Evolutionary conservation across 1,139 yeast species (phyloP), one percentile per base, ranked within the genome.

Genomic region (Yamadazyma songkhlaensis): DNA sequence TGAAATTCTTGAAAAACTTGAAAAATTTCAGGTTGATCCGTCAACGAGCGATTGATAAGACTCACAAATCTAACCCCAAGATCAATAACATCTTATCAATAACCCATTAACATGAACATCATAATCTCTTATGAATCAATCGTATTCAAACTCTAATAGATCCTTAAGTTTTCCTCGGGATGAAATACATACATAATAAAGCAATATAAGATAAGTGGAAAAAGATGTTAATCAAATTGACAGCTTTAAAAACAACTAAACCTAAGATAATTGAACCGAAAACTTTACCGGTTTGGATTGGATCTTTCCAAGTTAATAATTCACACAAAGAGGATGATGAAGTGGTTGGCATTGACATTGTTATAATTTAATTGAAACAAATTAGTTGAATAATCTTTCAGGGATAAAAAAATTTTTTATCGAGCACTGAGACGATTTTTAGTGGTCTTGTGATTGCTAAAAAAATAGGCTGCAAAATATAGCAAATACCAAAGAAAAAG

Each of bases 221-320:
- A 54, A 84, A 67, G 46, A 84, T 66, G 47, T 86, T 80, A 54
- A 86, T 59, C 51, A 88, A 62, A 60, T 86, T 81, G 53, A 87
- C 80, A 45, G 74, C 78, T 61, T 87, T 84, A 55, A 87, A 59
- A 27, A 84, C 65, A 43, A 84, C 53, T 55, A 90, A 70, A 17
- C 74, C 67, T 26, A 72, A 65, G 33, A 90, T 55, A 38, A 81
- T 63, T 35, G 81, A 74, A 36, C 84, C 95, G 50, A 89, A 79
- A 30, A 84, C 79, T 54, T 82, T 81, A 44, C 85, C 97, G 40
- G 96, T 81, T 54, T 74, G 72, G 47, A 74, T 66, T 29, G 97
- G 96, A 57, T 87, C 77, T 51, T 77, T 74, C 97, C 97, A 90
- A 48, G 90, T 79, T 46, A 90, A 69, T 49, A 89, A 66, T 20